Evolutionary conservation across 305 asterid genomes (phyloP).

Genomic region (Fraxinus sp.): DNA sequence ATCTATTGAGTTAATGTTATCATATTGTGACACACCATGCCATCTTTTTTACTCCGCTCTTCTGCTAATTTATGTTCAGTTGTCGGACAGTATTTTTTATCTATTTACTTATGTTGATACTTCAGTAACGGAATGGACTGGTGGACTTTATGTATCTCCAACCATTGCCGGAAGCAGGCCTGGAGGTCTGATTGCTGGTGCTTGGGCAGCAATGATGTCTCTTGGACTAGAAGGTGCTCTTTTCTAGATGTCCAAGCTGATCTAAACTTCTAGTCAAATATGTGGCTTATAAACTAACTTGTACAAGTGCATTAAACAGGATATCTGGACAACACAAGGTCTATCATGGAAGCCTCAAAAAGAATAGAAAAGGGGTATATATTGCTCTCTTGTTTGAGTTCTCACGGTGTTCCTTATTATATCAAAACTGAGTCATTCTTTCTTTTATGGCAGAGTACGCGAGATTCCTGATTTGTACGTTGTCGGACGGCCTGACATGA

Average conservation of each 20-base stretch:
- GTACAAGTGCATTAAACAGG: slow-evolving; percentile 41
- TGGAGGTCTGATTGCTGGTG: slow-evolving; percentile 93
- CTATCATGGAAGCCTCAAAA: slow-evolving; percentile 94
- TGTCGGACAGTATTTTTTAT: neutral
- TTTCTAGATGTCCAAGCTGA: slow-evolving; percentile 1
- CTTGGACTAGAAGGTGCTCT: slow-evolving; percentile 78
- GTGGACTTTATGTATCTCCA: slow-evolving; percentile 94
- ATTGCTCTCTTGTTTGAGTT: neutral
- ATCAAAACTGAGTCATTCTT: neutral
- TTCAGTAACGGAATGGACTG: slow-evolving; percentile 97
- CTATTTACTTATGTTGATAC: slow-evolving; percentile 16
- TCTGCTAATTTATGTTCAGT: neutral
- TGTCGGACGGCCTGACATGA: slow-evolving; percentile 95
- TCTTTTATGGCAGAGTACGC: slow-evolving; percentile 45
- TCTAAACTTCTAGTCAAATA: slow-evolving; percentile 17
- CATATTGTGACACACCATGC: slow-evolving; percentile 3
- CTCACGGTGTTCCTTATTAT: slow-evolving; percentile 3
- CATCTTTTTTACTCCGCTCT: neutral
- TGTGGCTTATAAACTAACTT: slow-evolving; percentile 26
- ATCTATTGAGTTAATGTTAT: neutral
- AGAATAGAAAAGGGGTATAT: slow-evolving; percentile 76
- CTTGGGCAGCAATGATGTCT: slow-evolving; percentile 99
- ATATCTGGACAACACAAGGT: slow-evolving; percentile 79
- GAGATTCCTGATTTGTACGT: slow-evolving; percentile 68
- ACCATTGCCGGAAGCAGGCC: slow-evolving; percentile 98